Base-by-base conservation (phyloP, 352 stramenopile genomes). In the Globisporangium megalacanthum region DNA sequence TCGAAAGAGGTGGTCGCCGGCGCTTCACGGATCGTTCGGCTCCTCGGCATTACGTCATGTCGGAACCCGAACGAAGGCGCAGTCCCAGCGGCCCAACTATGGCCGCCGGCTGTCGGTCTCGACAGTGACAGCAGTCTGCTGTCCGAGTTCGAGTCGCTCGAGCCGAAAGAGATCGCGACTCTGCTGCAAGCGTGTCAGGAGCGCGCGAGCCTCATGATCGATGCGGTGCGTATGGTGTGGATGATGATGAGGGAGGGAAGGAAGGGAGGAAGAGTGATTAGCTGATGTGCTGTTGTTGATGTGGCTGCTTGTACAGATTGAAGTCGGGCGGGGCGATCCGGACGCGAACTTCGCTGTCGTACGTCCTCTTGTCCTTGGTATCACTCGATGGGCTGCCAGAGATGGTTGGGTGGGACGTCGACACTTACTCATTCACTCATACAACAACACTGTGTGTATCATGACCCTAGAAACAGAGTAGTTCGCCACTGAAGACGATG, bases 171-270 rank as follows among this genome's bases (percentile, higher is more conserved):
- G 20, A 90, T 94, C 51, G 69, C 60, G 11, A 64, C 70, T 15
- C 52, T 92, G 29, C 52, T 94, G n/a, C 72, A 88, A 41, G 79
- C 90, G 22, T 94, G 84, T 39, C 79, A 90, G 58, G 79, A 91
- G 44, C 78, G 83, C 20, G 75, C 78, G 17, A 70, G 64, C 6
- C 49, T 76, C 15, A 89, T 94, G 77, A 73, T 94, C 25, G 84
- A 94, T 41, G 69, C 78, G 54, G 83, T 89, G 54, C 37, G 75
- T 70, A n/a, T 13, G 6, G 39, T 15, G 39, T 8, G 36, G 25
- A 22, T 7, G 35, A 8, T 19, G 42, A 4, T 17, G 8, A 17
- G 15, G 17, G 15, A 45, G 39, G 39, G 1, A 45, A n/a, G 39
- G 13, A 45, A 19, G 6, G 31, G n/a, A 10, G 17, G 29, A 3